phyloP scores from a whole-genome alignment of 768 basidiomycete species.

The Auriscalpium microsporum region DNA sequence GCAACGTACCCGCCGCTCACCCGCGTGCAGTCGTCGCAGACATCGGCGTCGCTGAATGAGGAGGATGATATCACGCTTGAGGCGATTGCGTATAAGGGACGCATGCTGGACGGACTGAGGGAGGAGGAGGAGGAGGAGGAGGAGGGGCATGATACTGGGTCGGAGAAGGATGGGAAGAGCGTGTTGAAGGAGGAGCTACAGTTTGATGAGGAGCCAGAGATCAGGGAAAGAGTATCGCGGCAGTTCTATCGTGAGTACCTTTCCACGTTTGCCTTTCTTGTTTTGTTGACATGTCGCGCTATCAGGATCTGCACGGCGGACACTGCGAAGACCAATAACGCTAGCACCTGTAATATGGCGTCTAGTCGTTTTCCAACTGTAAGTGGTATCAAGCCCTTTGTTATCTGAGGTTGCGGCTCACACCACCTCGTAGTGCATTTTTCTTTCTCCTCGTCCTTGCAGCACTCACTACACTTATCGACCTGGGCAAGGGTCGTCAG shows the following conservation, averaged over 20 bases:
- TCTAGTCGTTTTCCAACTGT: constrained; percentile 51
- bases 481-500: constrained; percentile 30
- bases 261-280: too few species aligned
- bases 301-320: constrained; percentile 7
- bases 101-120: background rate
- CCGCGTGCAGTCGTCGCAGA: background rate
- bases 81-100: background rate
- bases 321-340: constrained; percentile 11
- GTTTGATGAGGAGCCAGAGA: background rate
- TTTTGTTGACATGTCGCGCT: background rate
- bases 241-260: constrained; percentile 6
- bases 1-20: background rate
- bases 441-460: constrained; percentile 39
- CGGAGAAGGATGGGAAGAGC: background rate
- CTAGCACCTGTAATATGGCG: constrained; percentile 40
- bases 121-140: constrained; percentile 6
- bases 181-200: constrained; percentile 6
- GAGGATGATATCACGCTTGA: background rate
- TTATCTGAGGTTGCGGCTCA: background rate
- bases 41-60: background rate
- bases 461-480: constrained; percentile 42
- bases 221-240: background rate
- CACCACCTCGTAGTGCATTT: constrained; percentile 30
- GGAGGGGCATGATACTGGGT: background rate
- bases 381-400: constrained; percentile 12